These are phyloP conservation scores for Cladosporium velox DNA, from an alignment of 2,329 filamentous ascomycete species.

Conservation along the genomic window DNA sequence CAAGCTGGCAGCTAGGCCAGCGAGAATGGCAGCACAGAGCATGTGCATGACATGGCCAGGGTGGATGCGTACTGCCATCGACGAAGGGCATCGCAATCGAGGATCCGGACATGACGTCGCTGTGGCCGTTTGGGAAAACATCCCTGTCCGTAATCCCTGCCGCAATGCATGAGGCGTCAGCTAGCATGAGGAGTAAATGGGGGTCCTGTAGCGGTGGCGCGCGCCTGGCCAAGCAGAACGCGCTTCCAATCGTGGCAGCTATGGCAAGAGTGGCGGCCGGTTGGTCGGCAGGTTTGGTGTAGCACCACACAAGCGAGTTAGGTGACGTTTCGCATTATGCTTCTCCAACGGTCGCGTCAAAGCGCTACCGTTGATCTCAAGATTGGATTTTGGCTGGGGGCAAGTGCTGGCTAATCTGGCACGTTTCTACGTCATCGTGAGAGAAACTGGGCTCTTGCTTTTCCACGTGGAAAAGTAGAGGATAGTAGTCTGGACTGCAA, in stretches of 20 bases:
- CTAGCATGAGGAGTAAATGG: constrained; percentile 7
- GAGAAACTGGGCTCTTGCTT: not conserved
- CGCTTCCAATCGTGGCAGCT: constrained; percentile 10
- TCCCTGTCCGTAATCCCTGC: constrained; percentile 4
- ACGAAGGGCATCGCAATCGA: constrained; percentile 17
- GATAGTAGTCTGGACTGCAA: not conserved
- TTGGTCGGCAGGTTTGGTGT: constrained; percentile 21
- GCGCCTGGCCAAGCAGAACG: constrained; percentile 10
- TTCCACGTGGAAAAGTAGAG: constrained; percentile 3
- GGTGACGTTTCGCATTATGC: constrained; percentile 12
- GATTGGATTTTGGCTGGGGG: not conserved
- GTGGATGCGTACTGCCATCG: constrained; percentile 12
- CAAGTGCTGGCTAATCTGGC: not conserved
- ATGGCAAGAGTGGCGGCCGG: constrained; percentile 11
- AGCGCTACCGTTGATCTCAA: constrained; percentile 4
- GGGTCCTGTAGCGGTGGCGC: constrained; percentile 4
- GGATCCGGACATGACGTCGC: constrained; percentile 17
- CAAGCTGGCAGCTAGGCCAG: constrained; percentile 12
- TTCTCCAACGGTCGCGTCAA: constrained; percentile 9
- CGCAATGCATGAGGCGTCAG: constrained; percentile 12
- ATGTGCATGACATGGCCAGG: constrained; percentile 20
- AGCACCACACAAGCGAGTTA: constrained; percentile 18
- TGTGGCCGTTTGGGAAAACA: not conserved
- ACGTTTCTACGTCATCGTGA: constrained; percentile 2
- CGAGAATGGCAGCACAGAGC: constrained; percentile 11